phyloP scores from a whole-genome alignment of 78 protist species.

The Andalucia godoyi region DNA sequence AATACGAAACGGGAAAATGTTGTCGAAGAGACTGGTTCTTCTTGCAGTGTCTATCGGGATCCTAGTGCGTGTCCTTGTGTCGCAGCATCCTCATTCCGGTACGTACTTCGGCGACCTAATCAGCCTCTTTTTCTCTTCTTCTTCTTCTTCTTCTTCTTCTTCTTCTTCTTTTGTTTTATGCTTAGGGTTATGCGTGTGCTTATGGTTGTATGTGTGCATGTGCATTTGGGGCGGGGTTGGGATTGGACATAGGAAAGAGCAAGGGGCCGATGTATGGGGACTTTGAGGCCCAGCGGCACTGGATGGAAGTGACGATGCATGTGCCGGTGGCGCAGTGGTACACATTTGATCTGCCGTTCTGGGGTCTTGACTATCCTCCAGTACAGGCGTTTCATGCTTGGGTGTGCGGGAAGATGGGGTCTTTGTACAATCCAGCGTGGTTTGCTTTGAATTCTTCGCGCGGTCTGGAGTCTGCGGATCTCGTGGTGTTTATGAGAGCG shows the following conservation, averaged over 20 bases:
- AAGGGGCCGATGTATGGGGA: conserved; percentile 91
- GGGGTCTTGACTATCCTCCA: conserved; percentile 99
- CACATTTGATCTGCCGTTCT: conserved; percentile 78
- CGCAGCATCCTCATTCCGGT: too few relatives aligned
- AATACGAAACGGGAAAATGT: too few relatives aligned
- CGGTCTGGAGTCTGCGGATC: conserved; percentile 57
- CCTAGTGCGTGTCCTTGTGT: too few relatives aligned
- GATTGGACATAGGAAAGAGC: conserved; percentile 8
- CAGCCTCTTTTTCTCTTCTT: too few relatives aligned
- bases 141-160: too few relatives aligned
- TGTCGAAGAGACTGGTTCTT: too few relatives aligned
- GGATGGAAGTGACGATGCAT: conserved; percentile 93
- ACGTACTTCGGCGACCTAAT: too few relatives aligned
- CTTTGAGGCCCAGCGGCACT: conserved; percentile 96
- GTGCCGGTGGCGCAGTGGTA: conserved; percentile 56
- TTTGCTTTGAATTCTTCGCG: conserved; percentile 61
- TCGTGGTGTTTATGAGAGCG: conserved; percentile 72
- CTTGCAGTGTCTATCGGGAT: too few relatives aligned
- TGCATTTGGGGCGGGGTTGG: too few relatives aligned
- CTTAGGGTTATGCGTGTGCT: too few relatives aligned
- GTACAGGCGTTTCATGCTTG: conserved; percentile 78
- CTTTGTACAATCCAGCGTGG: not conserved
- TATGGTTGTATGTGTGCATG: too few relatives aligned
- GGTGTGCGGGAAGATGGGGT: conserved; percentile 50
- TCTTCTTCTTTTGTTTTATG: too few relatives aligned